Base-by-base conservation (phyloP, 139 green algal species). In the Coccomyxa sp. region DNA sequence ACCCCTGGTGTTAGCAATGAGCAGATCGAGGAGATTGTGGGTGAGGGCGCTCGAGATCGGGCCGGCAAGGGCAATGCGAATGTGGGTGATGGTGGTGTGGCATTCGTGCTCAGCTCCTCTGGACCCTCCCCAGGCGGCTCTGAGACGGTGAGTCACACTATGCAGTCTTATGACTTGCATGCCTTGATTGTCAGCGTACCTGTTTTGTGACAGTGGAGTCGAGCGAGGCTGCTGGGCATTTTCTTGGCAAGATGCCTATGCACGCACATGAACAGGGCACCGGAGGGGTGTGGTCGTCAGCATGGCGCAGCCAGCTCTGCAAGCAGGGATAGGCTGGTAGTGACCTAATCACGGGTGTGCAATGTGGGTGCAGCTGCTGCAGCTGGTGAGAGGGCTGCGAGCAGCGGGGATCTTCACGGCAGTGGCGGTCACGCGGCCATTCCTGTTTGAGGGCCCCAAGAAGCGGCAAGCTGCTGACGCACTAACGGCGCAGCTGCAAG, bases 381-480 rank as follows among this genome's bases (percentile, higher is more conserved):
- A 91, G 41, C 24, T 94, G 35, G 87, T 92, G 9, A 74, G 81
- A 16, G 77, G 89, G 73, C 82, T 95, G 70, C 86, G 89, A 16
- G 86, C 84, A 2, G 82, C 85, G 8, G 92, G 92, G 39, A 88
- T 88, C 84, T 95, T 96, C 76, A 93, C 93, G 6, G 88, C 86
- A 0, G 89, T 85, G 1, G 90, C 87, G 0, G 77, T 96, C 31
- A 92, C 91, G 9, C 73, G 77, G 64, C 92, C 92, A 0, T 96
- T 96, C 86, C 83, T 68, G 7, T 96, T 96, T 81, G 91, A 95
- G 76, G 91, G 92, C 2, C 38, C 37, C 0, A 82, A 85, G 38
- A 90, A 90, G 84, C 72, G 88, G 71, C 88, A 94, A 74, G 82
- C 88, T 74, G 89, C 89, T 7, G 83, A 88, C 14, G 81, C 78